phyloP scores from a whole-genome alignment of 495 filamentous ascomycete genomes.

The Tirmania nivea region DNA sequence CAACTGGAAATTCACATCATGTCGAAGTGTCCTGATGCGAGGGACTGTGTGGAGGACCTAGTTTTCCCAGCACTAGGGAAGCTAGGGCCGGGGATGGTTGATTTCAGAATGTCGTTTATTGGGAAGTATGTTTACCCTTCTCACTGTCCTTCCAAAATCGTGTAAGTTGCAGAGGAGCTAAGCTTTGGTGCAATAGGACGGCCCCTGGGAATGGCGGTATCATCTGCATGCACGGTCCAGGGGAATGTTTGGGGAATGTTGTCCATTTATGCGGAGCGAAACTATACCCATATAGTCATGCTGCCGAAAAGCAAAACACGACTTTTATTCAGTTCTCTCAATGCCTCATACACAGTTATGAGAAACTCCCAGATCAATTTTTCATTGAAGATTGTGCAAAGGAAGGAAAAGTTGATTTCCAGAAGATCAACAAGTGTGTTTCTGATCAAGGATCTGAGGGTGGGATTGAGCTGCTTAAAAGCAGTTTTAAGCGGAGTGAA shows the following conservation, averaged over 20 bases:
- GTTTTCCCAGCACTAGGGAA: slow-evolving; percentile 75
- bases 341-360: slow-evolving; percentile 56
- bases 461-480: slow-evolving; percentile 25
- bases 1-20: slow-evolving; percentile 83
- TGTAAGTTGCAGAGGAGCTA: no score
- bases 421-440: slow-evolving; percentile 56
- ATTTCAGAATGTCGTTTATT: slow-evolving; percentile 80
- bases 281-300: slow-evolving; percentile 37
- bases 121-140: slow-evolving; percentile 37
- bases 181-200: neutral
- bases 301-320: slow-evolving; percentile 29
- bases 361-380: slow-evolving; percentile 45
- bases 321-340: slow-evolving; percentile 75
- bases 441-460: slow-evolving; percentile 39
- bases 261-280: slow-evolving; percentile 73
- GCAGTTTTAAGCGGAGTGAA: slow-evolving; percentile 20
- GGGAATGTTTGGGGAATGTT: slow-evolving; percentile 86
- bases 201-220: slow-evolving; percentile 33
- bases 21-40: slow-evolving; percentile 83
- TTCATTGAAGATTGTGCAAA: slow-evolving; percentile 69
- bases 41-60: slow-evolving; percentile 56
- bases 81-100: slow-evolving; percentile 49
- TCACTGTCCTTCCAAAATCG: neutral
- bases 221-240: slow-evolving; percentile 66
- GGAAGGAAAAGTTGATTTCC: slow-evolving; percentile 73